phyloP scores from a whole-genome alignment of 371 early-diverging fungal genomes.

The Mucor ambiguus region DNA sequence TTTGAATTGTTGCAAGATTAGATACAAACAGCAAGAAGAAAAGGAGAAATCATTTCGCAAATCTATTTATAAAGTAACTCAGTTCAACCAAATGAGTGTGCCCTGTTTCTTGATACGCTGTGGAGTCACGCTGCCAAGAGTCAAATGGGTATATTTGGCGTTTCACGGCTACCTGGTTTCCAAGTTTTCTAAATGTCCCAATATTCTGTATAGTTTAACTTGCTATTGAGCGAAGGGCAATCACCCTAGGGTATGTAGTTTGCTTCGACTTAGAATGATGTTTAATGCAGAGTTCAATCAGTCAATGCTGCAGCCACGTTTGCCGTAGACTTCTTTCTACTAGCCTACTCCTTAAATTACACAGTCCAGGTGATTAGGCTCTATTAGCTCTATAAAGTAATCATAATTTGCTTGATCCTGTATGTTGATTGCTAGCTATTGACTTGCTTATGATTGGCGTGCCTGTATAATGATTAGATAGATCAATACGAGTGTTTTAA shows the following conservation, averaged over 20 bases:
- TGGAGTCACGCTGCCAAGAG: constrained; percentile 1
- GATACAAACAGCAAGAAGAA: neutral
- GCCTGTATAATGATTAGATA: neutral
- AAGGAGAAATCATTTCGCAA: neutral
- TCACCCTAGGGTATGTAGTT: neutral
- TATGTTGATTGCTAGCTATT: neutral
- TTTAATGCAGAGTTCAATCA: neutral
- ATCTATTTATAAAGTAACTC: constrained; percentile 2
- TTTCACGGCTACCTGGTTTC: neutral
- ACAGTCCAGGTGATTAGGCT: neutral
- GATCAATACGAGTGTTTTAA: neutral
- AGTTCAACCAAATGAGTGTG: neutral
- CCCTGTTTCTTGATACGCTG: constrained; percentile 2
- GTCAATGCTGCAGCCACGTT: neutral
- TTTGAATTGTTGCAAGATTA: neutral
- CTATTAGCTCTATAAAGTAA: neutral
- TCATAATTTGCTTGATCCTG: neutral
- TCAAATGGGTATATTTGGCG: neutral
- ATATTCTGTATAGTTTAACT: neutral
- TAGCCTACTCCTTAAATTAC: neutral
- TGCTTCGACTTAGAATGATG: neutral
- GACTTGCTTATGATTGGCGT: neutral
- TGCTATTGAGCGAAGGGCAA: neutral
- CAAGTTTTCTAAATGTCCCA: neutral
- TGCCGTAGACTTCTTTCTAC: neutral